phyloP scores from a whole-genome alignment of 768 basidiomycete genomes.

The Mycena metata region DNA sequence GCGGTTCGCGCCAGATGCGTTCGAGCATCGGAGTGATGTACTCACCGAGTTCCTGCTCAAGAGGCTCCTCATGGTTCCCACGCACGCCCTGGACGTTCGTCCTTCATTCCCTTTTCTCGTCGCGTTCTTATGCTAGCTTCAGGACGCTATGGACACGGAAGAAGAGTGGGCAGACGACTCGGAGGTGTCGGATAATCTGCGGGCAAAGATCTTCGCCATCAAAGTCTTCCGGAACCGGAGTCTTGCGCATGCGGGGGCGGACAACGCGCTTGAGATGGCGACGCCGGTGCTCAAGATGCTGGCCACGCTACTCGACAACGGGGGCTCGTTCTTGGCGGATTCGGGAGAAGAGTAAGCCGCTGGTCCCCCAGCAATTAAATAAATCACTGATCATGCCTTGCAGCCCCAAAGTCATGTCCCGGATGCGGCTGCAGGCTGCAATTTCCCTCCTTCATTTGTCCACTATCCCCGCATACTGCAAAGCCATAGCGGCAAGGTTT shows the following conservation, averaged over 20 bases:
- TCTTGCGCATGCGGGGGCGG: conserved; percentile 72
- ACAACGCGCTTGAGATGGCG: conserved; percentile 74
- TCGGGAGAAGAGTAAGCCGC: conserved; percentile 62
- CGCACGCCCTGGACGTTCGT: conserved; percentile 61
- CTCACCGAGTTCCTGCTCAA: conserved; percentile 82
- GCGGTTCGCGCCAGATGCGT: conserved; percentile 73
- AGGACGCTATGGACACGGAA: conserved; percentile 73
- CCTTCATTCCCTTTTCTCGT: not conserved
- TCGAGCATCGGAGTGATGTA: conserved; percentile 83
- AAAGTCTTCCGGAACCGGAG: conserved; percentile 89
- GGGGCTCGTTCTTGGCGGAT: conserved; percentile 69
- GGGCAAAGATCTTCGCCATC: conserved; percentile 80
- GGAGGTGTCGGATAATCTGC: conserved; percentile 67
- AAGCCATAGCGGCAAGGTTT: conserved; percentile 72
- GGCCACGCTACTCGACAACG: conserved; percentile 74
- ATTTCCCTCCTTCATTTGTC: conserved; percentile 85
- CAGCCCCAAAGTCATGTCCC: conserved; percentile 75
- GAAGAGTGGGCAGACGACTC: conserved; percentile 86
- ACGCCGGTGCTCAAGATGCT: conserved; percentile 85
- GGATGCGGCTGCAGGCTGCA: conserved; percentile 88
- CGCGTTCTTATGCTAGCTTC: conserved; percentile 18
- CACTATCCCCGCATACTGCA: conserved; percentile 68
- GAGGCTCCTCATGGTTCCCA: conserved; percentile 73
- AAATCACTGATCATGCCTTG: not conserved
- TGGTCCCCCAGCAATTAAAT: conserved; percentile 45